Evolutionary conservation across 2,329 filamentous ascomycete genomes (phyloP), one percentile per base, ranked within the genome.

Genomic region (Beauveria sp.): DNA sequence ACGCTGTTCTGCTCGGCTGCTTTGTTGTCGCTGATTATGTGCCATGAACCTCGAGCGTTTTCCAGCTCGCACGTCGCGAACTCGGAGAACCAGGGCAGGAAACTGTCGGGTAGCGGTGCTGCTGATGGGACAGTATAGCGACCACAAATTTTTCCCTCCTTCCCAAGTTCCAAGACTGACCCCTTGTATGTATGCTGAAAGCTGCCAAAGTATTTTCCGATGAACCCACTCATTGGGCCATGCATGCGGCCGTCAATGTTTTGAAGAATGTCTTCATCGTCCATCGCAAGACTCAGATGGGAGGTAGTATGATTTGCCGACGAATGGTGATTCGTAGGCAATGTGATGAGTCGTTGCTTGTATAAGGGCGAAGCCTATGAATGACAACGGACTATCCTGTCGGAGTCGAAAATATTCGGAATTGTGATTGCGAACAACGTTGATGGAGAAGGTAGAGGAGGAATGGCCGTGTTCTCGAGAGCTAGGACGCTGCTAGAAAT

Each of bases 1-100:
- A 22, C 43, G 4, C 43, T 46, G 20, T 22, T 10, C 43, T 46
- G 4, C 4, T 46, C 20, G 10, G 20, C 3, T 46, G 10, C 43
- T 46, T 24, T 22, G 20, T 6, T 46, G 20, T 46, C 20, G 43
- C 43, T 46, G 7, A 20, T 1, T 2, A 7, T 46, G 43, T 46
- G 43, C 43, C 20, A 46, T 20, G 20, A 46, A 46, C 20, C 43
- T 22, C 43, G 43, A 22, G 62, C 62, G 42, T 42, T 51, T 16
- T 62, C 65, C 45, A 50, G 38, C 46, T 64, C 45, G n/a, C 34
- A 63, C n/a, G 60, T 64, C 52, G 56, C 14, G 40, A 61, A 63
- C 31, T 63, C 40, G 9, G 49, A 63, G 49, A 67, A 64, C 66
- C 66, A 67, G 38, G 58, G 54, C 10, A 67, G 50, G 57, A 65